Percentiles rank a stretch among this genome's conserved stretches.
These are phyloP conservation scores for Gossypium herbaceum DNA, from an alignment of 345 rosid species.

Conservation along the genomic window DNA sequence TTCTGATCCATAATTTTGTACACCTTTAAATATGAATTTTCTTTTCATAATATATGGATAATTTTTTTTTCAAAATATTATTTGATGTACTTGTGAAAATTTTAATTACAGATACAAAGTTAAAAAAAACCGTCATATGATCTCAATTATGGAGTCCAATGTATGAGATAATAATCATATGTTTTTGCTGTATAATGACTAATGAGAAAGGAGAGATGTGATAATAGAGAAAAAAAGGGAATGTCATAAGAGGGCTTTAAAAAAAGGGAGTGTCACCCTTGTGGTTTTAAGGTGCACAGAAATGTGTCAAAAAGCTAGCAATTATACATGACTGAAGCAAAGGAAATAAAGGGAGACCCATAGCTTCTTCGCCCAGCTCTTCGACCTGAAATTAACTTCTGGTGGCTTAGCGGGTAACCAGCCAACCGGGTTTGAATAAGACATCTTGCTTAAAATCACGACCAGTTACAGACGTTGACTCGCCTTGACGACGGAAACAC, in stretches of 20 bases:
- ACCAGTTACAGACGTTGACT: constrained; percentile 82
- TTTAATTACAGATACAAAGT: too few relatives aligned
- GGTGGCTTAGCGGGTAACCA: constrained; percentile 49
- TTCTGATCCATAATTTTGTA: too few relatives aligned
- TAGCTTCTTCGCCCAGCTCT: neutral
- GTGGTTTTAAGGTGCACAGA: neutral
- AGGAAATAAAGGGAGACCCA: neutral
- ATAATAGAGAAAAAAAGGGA: neutral
- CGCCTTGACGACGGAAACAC: constrained; percentile 91
- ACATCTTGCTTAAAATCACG: constrained; percentile 77
- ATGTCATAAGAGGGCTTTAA: neutral
- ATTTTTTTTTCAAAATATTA: too few relatives aligned
- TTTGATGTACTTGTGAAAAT: too few relatives aligned
- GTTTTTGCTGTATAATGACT: neutral
- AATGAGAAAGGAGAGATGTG: neutral
- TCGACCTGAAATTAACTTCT: neutral
- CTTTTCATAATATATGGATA: too few relatives aligned
- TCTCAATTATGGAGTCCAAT: too few relatives aligned
- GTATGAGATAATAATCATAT: neutral
- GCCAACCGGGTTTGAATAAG: constrained; percentile 83
- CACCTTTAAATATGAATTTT: too few relatives aligned
- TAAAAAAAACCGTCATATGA: too few relatives aligned
- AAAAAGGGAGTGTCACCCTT: neutral
- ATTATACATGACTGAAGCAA: neutral
- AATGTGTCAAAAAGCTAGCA: neutral